Evolutionary conservation across 169 alveolate species (phyloP), one percentile per base, ranked within the genome.

Genomic region (Eimeria acervulina): DNA sequence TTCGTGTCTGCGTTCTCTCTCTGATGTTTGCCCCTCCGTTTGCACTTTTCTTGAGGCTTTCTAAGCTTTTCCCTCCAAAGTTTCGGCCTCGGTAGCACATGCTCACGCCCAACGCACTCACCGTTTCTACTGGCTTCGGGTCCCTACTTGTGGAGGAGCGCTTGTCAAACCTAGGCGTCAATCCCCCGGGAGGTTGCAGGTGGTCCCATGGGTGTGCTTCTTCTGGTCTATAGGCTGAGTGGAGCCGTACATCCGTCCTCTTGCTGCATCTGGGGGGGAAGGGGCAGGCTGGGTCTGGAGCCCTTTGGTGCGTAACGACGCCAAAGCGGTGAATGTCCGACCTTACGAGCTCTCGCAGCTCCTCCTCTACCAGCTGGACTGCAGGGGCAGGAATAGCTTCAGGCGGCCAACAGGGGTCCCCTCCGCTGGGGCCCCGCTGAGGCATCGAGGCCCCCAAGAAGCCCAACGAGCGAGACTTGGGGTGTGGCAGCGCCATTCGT

Each of bases 271-370:
- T 52, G 0, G 55, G 91, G n/a, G 76, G 55, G 40, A 51, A 83
- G 36, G 68, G 55, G 15, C 15, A 52, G 51, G 66, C 31, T 5
- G 44, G 51, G 28, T 55, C 17, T 31, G 66, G 72, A 44, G 70
- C 74, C 91, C 72, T 83, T 51, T 72, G 33, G 33, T 83, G 91
- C 51, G 91, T 83, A 33, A 51, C 51, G 36, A 83, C 91, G 31
- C 91, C 74, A 55, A 83, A 83, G 8, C 91, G 59, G 21, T 55
- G 52, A 33, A 51, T 8, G 52, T 83, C 91, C n/a, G 19, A 0
- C 68, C 42, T 12, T 78, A 40, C 10, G 13, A 47, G 23, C 21
- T 40, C 40, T 78, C 4, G 68, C 66, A 78, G 63, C 66, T n/a
- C 44, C 23, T 78, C 38, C 28, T 47, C n/a, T 23, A 42, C 26